Conservation (phyloP, 331 rosid genomes). For the Malus hybrid region DNA sequence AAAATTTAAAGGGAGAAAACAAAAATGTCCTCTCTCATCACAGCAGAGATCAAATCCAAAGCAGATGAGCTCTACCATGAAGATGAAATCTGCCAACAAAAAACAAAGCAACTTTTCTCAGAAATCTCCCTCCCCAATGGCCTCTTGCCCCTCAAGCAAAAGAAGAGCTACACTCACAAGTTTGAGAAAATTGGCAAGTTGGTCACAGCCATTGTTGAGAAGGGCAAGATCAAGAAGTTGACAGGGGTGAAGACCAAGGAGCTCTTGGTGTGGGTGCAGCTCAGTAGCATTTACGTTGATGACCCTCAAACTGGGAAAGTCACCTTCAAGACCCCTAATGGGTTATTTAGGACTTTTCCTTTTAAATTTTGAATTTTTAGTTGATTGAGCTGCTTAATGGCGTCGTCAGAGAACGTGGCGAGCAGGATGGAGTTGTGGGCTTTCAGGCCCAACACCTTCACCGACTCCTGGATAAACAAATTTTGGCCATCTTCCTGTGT, state of each 20-base stretch:
- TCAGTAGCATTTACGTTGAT: slow-evolving; percentile 58
- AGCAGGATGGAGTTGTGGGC: slow-evolving; percentile 42
- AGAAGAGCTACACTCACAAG: slow-evolving; percentile 55
- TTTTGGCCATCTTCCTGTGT: too few species aligned
- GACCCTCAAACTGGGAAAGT: slow-evolving; percentile 67
- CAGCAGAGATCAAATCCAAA: slow-evolving; percentile 41
- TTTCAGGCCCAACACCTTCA: slow-evolving; percentile 14
- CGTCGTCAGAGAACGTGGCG: slow-evolving; percentile 46
- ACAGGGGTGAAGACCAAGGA: slow-evolving; percentile 81
- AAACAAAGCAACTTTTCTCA: slow-evolving; percentile 38
- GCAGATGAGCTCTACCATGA: slow-evolving; percentile 71
- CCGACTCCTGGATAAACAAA: slow-evolving; percentile 39
- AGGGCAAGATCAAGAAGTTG: slow-evolving; percentile 61
- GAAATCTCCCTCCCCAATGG: slow-evolving; percentile 71
- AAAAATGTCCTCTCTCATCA: slow-evolving; percentile 47
- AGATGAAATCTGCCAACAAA: slow-evolving; percentile 49
- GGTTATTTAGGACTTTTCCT: slow-evolving; percentile 55
- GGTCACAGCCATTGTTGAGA: slow-evolving; percentile 53
- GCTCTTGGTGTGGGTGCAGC: slow-evolving; percentile 67
- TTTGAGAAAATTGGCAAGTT: slow-evolving; percentile 67
- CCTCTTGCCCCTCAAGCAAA: slow-evolving; percentile 61
- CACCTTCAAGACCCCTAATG: slow-evolving; percentile 56
- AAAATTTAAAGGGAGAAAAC: background rate
- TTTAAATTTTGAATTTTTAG: too few species aligned
- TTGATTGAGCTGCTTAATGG: slow-evolving; percentile 21